Evolutionary conservation across 768 basidiomycete genomes (phyloP).

Genomic region (Pleurotus platypus): DNA sequence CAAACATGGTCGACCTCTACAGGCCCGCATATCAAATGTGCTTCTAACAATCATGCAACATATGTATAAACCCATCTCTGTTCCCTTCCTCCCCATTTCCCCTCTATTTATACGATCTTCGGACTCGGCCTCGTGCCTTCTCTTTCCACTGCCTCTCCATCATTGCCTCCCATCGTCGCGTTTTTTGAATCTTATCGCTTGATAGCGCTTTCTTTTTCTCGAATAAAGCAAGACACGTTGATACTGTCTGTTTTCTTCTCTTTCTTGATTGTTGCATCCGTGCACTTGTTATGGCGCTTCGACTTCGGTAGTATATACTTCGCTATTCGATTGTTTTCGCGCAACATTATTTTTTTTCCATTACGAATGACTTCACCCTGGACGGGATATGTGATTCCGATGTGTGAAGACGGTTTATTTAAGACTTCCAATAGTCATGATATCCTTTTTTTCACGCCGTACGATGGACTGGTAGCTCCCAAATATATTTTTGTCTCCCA

Average conservation of each 20-base stretch:
- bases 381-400: no score
- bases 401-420: neutral
- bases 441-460: neutral
- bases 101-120: constrained; percentile 6
- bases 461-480: neutral
- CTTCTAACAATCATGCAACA: neutral
- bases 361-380: neutral
- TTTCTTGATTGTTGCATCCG: neutral
- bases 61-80: constrained; percentile 7
- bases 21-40: neutral
- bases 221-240: neutral
- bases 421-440: neutral
- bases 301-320: neutral
- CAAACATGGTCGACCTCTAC: neutral
- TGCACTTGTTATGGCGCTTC: neutral
- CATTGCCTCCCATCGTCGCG: neutral
- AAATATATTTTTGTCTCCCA: neutral
- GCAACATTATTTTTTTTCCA: neutral
- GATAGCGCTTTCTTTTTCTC: neutral
- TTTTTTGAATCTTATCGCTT: neutral
- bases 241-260: neutral
- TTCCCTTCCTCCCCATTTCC: neutral
- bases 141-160: neutral
- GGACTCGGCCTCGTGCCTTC: neutral
- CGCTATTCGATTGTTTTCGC: neutral